phyloP scores from a whole-genome alignment of 208 protist species.

The Acanthamoeba polyphaga region DNA sequence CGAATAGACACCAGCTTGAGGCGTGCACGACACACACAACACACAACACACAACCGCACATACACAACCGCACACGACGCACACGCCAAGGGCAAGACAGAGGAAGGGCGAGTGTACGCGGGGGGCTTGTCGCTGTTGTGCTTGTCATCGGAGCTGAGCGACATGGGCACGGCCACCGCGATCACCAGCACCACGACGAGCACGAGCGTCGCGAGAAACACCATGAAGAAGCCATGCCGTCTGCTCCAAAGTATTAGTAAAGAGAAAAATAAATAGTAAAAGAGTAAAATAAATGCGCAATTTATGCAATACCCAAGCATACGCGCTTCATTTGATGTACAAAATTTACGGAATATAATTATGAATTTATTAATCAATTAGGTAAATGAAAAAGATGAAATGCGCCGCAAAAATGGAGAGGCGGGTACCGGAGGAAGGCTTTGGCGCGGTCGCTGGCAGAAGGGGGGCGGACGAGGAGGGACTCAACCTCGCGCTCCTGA shows the following conservation, averaged over 20 bases:
- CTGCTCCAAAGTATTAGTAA: no score
- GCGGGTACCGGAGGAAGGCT: background rate
- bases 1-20: no score
- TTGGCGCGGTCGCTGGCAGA: no score
- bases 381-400: no score
- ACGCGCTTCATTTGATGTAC: background rate
- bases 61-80: no score
- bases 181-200: background rate
- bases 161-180: conserved; percentile 20
- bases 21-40: background rate
- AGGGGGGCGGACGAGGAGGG: background rate
- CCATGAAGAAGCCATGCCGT: background rate
- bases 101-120: background rate
- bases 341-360: no score
- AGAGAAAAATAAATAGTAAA: no score
- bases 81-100: no score
- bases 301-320: no score
- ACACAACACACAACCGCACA: background rate
- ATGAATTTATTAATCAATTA: no score
- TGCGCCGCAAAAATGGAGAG: no score
- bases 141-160: background rate
- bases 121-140: background rate
- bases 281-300: no score
- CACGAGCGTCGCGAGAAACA: background rate
- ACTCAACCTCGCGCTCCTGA: background rate